Percentiles rank a stretch among this genome's conserved stretches.
Evolutionary conservation across 2,329 filamentous ascomycete genomes (phyloP).

Genomic region (Pseudogymnoascus sp.): DNA sequence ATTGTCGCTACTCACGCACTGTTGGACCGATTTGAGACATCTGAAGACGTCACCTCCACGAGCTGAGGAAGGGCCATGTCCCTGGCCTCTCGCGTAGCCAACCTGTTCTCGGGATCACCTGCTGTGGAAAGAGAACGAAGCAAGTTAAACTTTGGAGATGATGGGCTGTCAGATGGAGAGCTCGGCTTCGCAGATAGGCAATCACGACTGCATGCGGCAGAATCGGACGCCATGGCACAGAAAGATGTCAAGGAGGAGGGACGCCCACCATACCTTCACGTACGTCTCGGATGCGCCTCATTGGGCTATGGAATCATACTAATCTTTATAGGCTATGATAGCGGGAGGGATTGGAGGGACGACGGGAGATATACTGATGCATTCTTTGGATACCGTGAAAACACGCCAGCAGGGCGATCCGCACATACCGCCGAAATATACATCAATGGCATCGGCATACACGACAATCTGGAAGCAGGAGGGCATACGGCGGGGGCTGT

Average conservation of each 20-base stretch:
- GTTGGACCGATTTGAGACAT: not conserved
- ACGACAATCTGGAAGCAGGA: constrained; percentile 90
- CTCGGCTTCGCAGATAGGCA: constrained; percentile 26
- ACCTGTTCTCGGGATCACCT: constrained; percentile 39
- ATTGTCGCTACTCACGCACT: constrained; percentile 1
- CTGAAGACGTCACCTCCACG: constrained; percentile 9
- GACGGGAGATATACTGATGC: constrained; percentile 95
- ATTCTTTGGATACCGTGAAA: constrained; percentile 97
- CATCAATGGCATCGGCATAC: constrained; percentile 82
- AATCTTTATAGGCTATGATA: constrained; percentile 67
- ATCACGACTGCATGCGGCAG: constrained; percentile 18
- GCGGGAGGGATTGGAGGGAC: constrained; percentile 88
- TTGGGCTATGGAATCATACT: constrained; percentile 14
- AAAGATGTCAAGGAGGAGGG: constrained; percentile 38
- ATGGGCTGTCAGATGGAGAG: constrained; percentile 28
- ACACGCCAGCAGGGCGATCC: constrained; percentile 96
- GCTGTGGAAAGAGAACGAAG: constrained; percentile 17
- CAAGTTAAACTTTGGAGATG: constrained; percentile 28
- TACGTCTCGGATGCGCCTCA: constrained; percentile 32
- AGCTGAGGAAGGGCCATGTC: constrained; percentile 42
- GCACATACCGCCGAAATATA: constrained; percentile 85
- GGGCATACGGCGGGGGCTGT: constrained; percentile 75
- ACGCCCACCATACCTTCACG: constrained; percentile 56
- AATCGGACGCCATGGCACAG: constrained; percentile 23
- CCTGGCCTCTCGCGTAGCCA: constrained; percentile 45